Conservation (phyloP, 805 yeast genomes). For the Myxozyma melibiosi region DNA sequence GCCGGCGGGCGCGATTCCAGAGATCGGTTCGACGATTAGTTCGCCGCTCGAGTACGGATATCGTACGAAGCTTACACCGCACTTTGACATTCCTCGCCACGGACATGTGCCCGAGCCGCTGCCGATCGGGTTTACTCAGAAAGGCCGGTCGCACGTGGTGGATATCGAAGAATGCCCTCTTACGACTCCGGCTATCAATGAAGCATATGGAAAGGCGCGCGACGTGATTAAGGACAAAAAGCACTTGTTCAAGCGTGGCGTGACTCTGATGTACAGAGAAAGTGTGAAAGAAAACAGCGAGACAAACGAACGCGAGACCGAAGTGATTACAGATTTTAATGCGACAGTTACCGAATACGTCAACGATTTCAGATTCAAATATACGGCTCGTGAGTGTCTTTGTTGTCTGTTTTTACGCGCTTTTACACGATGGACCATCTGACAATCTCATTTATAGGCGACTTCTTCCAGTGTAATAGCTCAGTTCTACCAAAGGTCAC, state of each 20-base stretch:
- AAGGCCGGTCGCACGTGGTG: conserved; percentile 66
- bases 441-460: conserved; percentile 43
- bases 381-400: conserved; percentile 68
- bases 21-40: conserved; percentile 61
- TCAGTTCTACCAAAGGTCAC: conserved; percentile 85
- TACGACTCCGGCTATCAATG: conserved; percentile 78
- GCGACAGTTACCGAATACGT: conserved; percentile 82
- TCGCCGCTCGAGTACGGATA: conserved; percentile 79
- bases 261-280: conserved; percentile 83
- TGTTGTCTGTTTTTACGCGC: too few species aligned
- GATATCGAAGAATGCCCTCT: conserved; percentile 94
- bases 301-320: conserved; percentile 52
- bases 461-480: conserved; percentile 94
- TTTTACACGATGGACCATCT: too few species aligned
- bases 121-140: conserved; percentile 84
- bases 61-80: conserved; percentile 94
- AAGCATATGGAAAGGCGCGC: conserved; percentile 74
- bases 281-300: conserved; percentile 37
- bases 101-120: conserved; percentile 41
- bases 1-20: conserved; percentile 51
- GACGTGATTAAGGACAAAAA: conserved; percentile 52
- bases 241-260: conserved; percentile 68
- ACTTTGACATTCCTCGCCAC: conserved; percentile 75
- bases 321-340: conserved; percentile 78
- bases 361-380: conserved; percentile 65